Evolutionary conservation across 345 rosid genomes (phyloP), one percentile per base, ranked within the genome.

Genomic region (Moricandia moricandioides): DNA sequence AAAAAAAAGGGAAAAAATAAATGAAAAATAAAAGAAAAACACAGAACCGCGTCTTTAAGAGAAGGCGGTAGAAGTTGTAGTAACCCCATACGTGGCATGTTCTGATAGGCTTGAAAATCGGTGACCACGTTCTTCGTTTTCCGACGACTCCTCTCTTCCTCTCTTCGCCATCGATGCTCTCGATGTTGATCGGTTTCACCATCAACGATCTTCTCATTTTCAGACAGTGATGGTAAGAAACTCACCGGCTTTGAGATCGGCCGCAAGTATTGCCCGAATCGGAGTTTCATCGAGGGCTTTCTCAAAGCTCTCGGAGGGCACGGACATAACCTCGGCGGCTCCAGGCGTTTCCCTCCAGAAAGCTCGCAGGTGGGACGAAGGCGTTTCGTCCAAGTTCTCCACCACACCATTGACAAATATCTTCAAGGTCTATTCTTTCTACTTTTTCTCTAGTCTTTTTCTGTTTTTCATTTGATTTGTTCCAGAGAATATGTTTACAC

Each of bases 321-420:
- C 79, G 2, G 94, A 89, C 72, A 57, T 89, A 52, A 85, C 89
- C 60, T 84, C 88, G 31, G 90, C 88, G 10, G 96, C 92, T 17
- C 85, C 89, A 0, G 83, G 73, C 61, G 91, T 89, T 34, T 83
- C 88, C 52, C 98, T 91, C 84, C 98, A 93, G 87, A 89, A 85
- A 82, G 91, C 96, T 74, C 86, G 96, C 10, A 77, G 65, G 80
- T 88, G 96, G 98, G 98, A 89, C 82, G 94, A 91, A 77, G 98
- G 90, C 7, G 90, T 88, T 71, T 86, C 92, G 11, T 87, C 92
- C 14, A 89, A 84, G 12, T 88, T 91, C 82, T 84, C 97, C 70
- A 85, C 94, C 67, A 86, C 93, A 30, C 86, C 92, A 43, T 37
- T 89, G 34, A 73, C 79, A 60, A 93, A 89, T 66, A 85, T 89